A percentile compares a stretch with the other conserved stretches of the same genome.
Conservation (phyloP, 2,329 filamentous ascomycete species). For the Cladobotryum mycophilum region DNA sequence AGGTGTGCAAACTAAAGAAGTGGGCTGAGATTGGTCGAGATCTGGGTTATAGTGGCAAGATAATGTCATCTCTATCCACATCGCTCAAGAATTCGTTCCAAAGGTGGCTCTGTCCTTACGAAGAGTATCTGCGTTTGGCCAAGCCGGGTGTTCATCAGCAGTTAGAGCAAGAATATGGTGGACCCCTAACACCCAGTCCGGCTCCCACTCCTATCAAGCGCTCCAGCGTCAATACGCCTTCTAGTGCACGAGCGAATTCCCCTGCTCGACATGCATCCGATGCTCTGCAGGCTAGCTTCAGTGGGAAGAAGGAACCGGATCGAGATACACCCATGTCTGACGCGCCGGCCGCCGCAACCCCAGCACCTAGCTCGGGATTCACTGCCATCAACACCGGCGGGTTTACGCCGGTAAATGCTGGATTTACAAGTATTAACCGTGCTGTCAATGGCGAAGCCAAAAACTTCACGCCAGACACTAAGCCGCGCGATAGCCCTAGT, state of each 20-base stretch:
- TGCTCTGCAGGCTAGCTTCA: constrained; percentile 43
- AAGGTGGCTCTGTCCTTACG: constrained; percentile 93
- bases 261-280: constrained; percentile 56
- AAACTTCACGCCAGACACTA: constrained; percentile 54
- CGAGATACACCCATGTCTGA: constrained; percentile 45
- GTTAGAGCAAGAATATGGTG: constrained; percentile 86
- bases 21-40: constrained; percentile 98
- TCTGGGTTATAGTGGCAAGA: constrained; percentile 96
- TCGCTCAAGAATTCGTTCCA: constrained; percentile 98
- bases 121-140: constrained; percentile 83
- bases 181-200: constrained; percentile 74
- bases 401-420: constrained; percentile 67
- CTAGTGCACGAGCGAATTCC: constrained; percentile 56
- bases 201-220: constrained; percentile 65
- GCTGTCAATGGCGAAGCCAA: constrained; percentile 41
- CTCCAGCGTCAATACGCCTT: constrained; percentile 53
- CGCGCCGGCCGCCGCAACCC: constrained; percentile 28
- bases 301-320: constrained; percentile 40
- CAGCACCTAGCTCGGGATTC: constrained; percentile 40
- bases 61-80: constrained; percentile 97
- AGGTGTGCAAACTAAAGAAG: constrained; percentile 95
- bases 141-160: constrained; percentile 97
- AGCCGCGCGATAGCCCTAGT: constrained; percentile 56
- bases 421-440: constrained; percentile 63
- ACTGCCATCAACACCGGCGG: constrained; percentile 55